Conservation (phyloP, 306 rosid genomes). For the Aeschynomene evenia region DNA sequence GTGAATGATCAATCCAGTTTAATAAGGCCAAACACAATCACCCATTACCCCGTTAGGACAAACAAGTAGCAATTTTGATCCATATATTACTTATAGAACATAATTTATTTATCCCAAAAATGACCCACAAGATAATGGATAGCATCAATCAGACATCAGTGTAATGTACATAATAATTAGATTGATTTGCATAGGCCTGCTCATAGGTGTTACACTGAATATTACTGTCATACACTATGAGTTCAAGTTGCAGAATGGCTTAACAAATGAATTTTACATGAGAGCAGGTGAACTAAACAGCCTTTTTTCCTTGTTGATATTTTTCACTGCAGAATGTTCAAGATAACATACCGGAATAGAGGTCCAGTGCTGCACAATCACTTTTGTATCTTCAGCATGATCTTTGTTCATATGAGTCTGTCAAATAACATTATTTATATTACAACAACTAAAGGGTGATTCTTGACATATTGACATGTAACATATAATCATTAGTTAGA, state of each 20-base stretch:
- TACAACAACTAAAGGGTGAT: slow-evolving; percentile 1
- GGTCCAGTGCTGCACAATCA: slow-evolving; percentile 81
- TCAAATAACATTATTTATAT: slow-evolving; percentile 27
- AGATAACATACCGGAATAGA: slow-evolving; percentile 67
- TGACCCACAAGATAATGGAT: slow-evolving; percentile 5
- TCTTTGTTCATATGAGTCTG: slow-evolving; percentile 98
- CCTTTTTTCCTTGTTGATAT: slow-evolving; percentile 11
- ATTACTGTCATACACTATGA: slow-evolving; percentile 8
- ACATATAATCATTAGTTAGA: slow-evolving; percentile 22
- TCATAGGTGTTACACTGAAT: slow-evolving; percentile 11
- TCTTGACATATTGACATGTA: slow-evolving; percentile 11
- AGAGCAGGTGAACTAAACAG: background rate
- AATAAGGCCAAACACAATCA: slow-evolving; percentile 13
- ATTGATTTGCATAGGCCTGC: slow-evolving; percentile 13
- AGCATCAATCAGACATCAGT: slow-evolving; percentile 3
- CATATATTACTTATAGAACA: background rate
- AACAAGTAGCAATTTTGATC: background rate
- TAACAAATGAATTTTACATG: slow-evolving; percentile 11
- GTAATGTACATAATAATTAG: slow-evolving; percentile 9
- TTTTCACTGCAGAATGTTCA: slow-evolving; percentile 1
- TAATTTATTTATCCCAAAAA: background rate
- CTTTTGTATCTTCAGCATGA: slow-evolving; percentile 89
- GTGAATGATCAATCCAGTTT: slow-evolving; percentile 37
- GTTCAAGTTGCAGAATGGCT: slow-evolving; percentile 18
- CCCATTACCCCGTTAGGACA: background rate